phyloP scores from a whole-genome alignment of 2,329 filamentous ascomycete genomes.

The Periconia sp. region DNA sequence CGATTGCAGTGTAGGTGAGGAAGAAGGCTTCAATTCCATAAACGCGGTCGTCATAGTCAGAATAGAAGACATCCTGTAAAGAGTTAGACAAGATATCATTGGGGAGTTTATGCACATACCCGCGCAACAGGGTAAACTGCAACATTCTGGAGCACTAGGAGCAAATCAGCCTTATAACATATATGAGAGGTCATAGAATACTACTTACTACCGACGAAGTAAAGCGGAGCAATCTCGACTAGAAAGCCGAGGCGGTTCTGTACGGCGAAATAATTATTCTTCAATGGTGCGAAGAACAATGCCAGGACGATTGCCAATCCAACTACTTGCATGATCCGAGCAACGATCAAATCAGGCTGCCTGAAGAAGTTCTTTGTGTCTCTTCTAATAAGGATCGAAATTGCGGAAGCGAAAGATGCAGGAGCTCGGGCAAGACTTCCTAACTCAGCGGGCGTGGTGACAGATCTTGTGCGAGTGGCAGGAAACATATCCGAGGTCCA shows the following conservation, averaged over 20 bases:
- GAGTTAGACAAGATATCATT: too few relatives aligned
- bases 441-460: conserved; percentile 74
- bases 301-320: conserved; percentile 44
- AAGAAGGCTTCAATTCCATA: conserved; percentile 77
- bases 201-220: conserved; percentile 68
- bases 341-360: conserved; percentile 43
- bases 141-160: conserved; percentile 76
- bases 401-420: conserved; percentile 66
- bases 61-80: conserved; percentile 81
- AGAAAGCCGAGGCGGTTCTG: conserved; percentile 78
- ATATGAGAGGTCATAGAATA: not conserved
- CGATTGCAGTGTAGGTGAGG: conserved; percentile 71
- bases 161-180: too few relatives aligned
- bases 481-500: conserved; percentile 56
- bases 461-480: conserved; percentile 31
- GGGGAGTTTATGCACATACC: too few relatives aligned
- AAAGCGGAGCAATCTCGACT: conserved; percentile 73
- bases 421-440: conserved; percentile 70
- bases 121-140: conserved; percentile 74
- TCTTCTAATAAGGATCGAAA: conserved; percentile 71
- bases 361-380: conserved; percentile 66
- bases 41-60: conserved; percentile 75
- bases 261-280: conserved; percentile 71
- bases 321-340: conserved; percentile 47
- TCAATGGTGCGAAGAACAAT: conserved; percentile 70